Base-by-base conservation (phyloP, 2,329 filamentous ascomycete species). In the Alternaria metachromatica region DNA sequence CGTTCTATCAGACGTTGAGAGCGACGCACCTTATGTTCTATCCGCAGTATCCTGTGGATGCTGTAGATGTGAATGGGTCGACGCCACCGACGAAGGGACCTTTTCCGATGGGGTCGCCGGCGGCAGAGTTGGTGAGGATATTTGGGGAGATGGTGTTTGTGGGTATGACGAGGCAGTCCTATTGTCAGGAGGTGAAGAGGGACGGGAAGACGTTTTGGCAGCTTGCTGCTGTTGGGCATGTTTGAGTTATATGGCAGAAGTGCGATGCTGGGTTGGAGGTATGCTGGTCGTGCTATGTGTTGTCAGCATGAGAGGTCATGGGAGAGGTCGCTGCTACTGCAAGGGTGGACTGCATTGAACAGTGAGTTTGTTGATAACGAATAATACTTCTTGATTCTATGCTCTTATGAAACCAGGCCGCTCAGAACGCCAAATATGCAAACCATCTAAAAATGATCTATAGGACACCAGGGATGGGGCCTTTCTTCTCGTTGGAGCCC, bases 401-500 rank as follows among this genome's bases (percentile, higher is more conserved):
- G 43, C 44, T 25, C 46, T 49, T 15, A 41, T 30, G n/a, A 60
- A 57, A 55, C 33, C 44, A 55, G 21, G 44, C 30, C 53, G 51
- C 43, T 45, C 33, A 26, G 21, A 58, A 65, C 46, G 56, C 63
- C 53, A 20, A 15, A 20, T 23, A 63, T 60, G 46, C 51, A 54
- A 55, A 60, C 0, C 5, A 15, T 49, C n/a, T 20, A 41, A 30
- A 8, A 12, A 26, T 9, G 3, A n/a, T 2, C 51, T 72, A 75
- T 48, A 60, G 54, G 6, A 82, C 80, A 11, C 80, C 80, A 7
- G 79, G 77, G 57, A 82, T 81, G 11, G 85, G 84, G 5, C 81
- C 82, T 45, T 81, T 82, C 46, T 80, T 82, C 66, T 83, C 82
- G 53, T 83, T 83, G 46, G 79, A 78, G 46, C 83, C 84, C 59